These are phyloP conservation scores for Debaryomyces maramus DNA, from an alignment of 805 yeast species.

Conservation along the genomic window DNA sequence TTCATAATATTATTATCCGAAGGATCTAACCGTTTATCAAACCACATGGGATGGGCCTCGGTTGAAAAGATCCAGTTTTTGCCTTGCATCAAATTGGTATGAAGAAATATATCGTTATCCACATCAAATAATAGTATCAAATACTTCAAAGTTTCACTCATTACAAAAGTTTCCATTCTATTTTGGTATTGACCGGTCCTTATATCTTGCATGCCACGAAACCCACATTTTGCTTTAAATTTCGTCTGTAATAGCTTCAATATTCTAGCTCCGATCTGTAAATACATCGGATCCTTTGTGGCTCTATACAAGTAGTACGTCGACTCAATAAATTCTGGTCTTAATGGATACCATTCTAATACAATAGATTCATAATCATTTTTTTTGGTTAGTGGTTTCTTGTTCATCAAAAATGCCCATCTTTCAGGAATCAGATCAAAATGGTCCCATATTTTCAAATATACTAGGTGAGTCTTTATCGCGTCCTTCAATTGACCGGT, in stretches of 20 bases:
- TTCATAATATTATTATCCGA: not conserved
- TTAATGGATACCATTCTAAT: slow-evolving; percentile 86
- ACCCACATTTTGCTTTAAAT: slow-evolving; percentile 72
- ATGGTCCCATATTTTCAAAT: slow-evolving; percentile 73
- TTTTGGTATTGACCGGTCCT: slow-evolving; percentile 62
- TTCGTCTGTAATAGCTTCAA: slow-evolving; percentile 53
- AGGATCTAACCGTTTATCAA: slow-evolving; percentile 28
- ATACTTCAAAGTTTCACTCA: slow-evolving; percentile 86
- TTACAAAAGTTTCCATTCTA: slow-evolving; percentile 88
- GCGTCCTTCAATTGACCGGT: slow-evolving; percentile 76
- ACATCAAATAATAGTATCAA: slow-evolving; percentile 77
- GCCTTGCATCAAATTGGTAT: slow-evolving; percentile 26
- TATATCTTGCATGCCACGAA: slow-evolving; percentile 72
- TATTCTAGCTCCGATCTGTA: slow-evolving; percentile 70
- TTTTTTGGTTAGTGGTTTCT: slow-evolving; percentile 3
- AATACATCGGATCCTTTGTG: slow-evolving; percentile 80
- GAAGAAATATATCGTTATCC: slow-evolving; percentile 47
- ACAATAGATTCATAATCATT: slow-evolving; percentile 31
- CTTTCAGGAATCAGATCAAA: slow-evolving; percentile 87
- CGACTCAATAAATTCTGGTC: slow-evolving; percentile 92
- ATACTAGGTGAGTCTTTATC: slow-evolving; percentile 56
- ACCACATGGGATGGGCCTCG: slow-evolving; percentile 92
- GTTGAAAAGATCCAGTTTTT: slow-evolving; percentile 70
- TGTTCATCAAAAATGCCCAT: slow-evolving; percentile 50
- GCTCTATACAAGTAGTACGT: slow-evolving; percentile 82